Base-by-base conservation (phyloP, 257 asterid genomes). In the Jacaranda copaia region DNA sequence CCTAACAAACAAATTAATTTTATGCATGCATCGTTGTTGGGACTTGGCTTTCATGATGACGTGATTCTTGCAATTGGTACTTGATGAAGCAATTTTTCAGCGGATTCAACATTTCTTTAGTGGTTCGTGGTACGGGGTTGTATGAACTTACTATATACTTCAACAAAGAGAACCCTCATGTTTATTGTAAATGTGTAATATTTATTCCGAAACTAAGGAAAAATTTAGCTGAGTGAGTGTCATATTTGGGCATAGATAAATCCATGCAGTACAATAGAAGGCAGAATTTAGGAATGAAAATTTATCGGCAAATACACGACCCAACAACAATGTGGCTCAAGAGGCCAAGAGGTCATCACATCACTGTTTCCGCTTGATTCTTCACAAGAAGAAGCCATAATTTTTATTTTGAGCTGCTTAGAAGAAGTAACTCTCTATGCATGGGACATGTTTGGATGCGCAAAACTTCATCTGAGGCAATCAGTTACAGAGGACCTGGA, bases 401-500 rank as follows among this genome's bases (percentile, higher is more conserved):
- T 73, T 80, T 48, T 72, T 73, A 81, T 83, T 72, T 68, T 60
- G 66, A 52, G 68, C 68, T 67, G 79, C 65, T 70, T 63, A n/a
- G 59, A 73, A 80, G 67, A 65, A 77, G 75, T 70, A 81, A 74
- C 79, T 73, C 83, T 74, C 72, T 64, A 40, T 76, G 79, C 74
- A 79, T 78, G 72, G 38, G 76, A 73, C 68, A 62, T 48, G 59
- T 62, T 55, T 51, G 75, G 61, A 77, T 43, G 78, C 73, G 78
- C 52, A 49, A 77, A 55, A 80, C 79, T 58, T 67, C 25, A 46
- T 68, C 40, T 3, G 65, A 45, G 60, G 14, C 72, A 58, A 32
- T 72, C 81, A 74, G 79, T 90, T 84, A 95, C 74, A 93, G 89
- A 67, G 98, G 99, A 68, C 99, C 99, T 9, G 98, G 97, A 76